Conservation (phyloP, 2,329 filamentous ascomycete genomes). For the Ceratocystis harringtonii region DNA sequence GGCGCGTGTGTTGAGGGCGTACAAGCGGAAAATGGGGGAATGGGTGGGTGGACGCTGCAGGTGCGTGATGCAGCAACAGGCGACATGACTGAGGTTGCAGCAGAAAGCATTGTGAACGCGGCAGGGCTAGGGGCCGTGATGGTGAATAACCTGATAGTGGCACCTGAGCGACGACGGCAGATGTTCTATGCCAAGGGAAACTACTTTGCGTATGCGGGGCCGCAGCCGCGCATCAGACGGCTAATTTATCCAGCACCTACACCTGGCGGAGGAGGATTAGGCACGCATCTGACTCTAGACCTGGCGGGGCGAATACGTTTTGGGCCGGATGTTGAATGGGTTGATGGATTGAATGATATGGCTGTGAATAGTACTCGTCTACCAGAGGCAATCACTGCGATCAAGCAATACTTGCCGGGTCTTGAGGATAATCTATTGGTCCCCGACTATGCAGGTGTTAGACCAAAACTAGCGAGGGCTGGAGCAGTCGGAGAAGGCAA, state of each 20-base stretch:
- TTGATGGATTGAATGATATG: slow-evolving; percentile 55
- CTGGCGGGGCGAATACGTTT: slow-evolving; percentile 73
- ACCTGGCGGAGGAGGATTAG: slow-evolving; percentile 68
- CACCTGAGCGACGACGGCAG: slow-evolving; percentile 41
- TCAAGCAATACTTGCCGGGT: slow-evolving; percentile 61
- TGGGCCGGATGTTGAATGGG: slow-evolving; percentile 92
- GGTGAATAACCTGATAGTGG: slow-evolving; percentile 63
- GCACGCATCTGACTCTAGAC: slow-evolving; percentile 88
- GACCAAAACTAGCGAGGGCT: slow-evolving; percentile 59
- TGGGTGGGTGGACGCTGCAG: slow-evolving; percentile 53
- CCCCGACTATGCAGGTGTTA: slow-evolving; percentile 80
- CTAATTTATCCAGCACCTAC: slow-evolving; percentile 80
- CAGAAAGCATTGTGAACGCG: slow-evolving; percentile 67
- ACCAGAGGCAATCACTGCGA: slow-evolving; percentile 53
- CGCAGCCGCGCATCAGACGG: slow-evolving; percentile 47
- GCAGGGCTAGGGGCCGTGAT: slow-evolving; percentile 65
- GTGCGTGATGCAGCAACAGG: slow-evolving; percentile 33
- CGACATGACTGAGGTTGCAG: slow-evolving; percentile 45
- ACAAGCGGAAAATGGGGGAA: slow-evolving; percentile 32
- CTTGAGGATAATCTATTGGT: slow-evolving; percentile 51
- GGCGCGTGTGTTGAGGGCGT: slow-evolving; percentile 50
- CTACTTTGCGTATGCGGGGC: slow-evolving; percentile 71
- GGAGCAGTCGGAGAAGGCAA: slow-evolving; percentile 47
- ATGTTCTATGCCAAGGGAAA: slow-evolving; percentile 86
- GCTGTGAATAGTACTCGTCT: slow-evolving; percentile 49